Base-by-base conservation (phyloP, 2,329 filamentous ascomycete genomes). In the Penicillium sp. region DNA sequence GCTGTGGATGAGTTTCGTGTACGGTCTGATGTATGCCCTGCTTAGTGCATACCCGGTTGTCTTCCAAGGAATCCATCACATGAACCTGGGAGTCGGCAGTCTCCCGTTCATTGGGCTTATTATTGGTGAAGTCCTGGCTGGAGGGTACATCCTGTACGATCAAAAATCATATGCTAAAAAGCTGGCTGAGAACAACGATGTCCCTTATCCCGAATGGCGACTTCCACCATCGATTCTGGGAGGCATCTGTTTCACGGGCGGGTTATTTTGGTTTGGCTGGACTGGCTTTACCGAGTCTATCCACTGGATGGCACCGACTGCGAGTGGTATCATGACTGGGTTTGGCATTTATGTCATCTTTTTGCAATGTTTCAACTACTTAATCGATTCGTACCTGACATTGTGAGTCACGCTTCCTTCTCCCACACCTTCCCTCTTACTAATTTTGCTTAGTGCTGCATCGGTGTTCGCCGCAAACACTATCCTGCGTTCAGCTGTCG, bases 331-430 rank as follows among this genome's bases (percentile, higher is more conserved):
- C 1, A 36, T 70, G 18, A 65, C 62, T 10, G 70, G 69, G 5
- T 72, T 72, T 42, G 69, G 68, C 8, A 67, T 72, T 29, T 65
- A 65, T 28, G 63, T 64, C 23, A 71, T 73, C 52, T 73, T 73
- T 52, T 51, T 72, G 33, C 67, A 69, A 42, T 65, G 68, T 16
- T 74, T 72, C 58, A 72, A 71, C 40, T 71, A 76, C 40, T 46
- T 77, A 36, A 68, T 77, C 21, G 74, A 76, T 36, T 69, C 71
- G 1, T 76, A 75, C 56, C 62, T 75, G 26, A 68, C 67, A 21
- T 62, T 75, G 73, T 77, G 57, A 67, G 73, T 66, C 1, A 28
- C 8, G n/a, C n/a, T n/a, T n/a, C n/a, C 14, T 10, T 4, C 2
- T 26, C 23, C 7, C 31, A 29, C 5, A 44, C n/a, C n/a, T n/a